These are phyloP conservation scores for Fragosphaeria purpurea DNA, from an alignment of 2,329 filamentous ascomycete genomes.

Conservation along the genomic window DNA sequence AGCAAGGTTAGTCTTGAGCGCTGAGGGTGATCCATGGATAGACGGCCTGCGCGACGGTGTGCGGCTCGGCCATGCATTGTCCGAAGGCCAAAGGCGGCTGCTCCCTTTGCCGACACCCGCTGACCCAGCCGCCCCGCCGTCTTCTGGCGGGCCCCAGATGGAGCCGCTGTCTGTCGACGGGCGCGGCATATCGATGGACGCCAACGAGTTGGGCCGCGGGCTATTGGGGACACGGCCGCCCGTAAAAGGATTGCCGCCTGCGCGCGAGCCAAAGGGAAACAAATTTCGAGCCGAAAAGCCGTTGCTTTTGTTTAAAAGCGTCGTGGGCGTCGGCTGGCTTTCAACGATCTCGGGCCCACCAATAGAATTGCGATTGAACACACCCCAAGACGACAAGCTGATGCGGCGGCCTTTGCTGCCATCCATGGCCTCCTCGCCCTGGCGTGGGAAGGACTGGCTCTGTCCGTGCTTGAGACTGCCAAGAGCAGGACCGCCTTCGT, in stretches of 20 bases:
- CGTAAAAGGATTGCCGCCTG: constrained; percentile 28
- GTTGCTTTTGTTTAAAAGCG: constrained; percentile 19
- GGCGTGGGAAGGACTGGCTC: constrained; percentile 66
- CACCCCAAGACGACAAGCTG: constrained; percentile 48
- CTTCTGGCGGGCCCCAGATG: constrained; percentile 55
- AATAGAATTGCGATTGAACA: constrained; percentile 45
- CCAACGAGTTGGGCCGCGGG: constrained; percentile 59
- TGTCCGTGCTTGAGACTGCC: constrained; percentile 62
- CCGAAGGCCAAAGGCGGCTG: constrained; percentile 55
- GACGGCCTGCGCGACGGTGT: constrained; percentile 74
- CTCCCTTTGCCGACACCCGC: constrained; percentile 31
- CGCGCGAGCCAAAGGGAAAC: constrained; percentile 41
- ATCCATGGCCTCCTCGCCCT: constrained; percentile 44
- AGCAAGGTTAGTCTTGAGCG: constrained; percentile 48
- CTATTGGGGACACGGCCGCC: constrained; percentile 47
- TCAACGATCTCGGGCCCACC: constrained; percentile 33
- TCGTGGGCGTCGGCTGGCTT: constrained; percentile 13
- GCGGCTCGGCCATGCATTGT: constrained; percentile 45
- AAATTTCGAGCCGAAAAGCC: constrained; percentile 32
- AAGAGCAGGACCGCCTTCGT: constrained; percentile 52
- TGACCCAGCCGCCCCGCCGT: constrained; percentile 22
- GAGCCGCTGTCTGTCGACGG: constrained; percentile 71
- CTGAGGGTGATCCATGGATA: constrained; percentile 63
- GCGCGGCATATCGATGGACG: constrained; percentile 60
- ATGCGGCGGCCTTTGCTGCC: constrained; percentile 43